Evolutionary conservation across 1,284 basidiomycete species (phyloP).

Genomic region (Leucoagaricus sp.): DNA sequence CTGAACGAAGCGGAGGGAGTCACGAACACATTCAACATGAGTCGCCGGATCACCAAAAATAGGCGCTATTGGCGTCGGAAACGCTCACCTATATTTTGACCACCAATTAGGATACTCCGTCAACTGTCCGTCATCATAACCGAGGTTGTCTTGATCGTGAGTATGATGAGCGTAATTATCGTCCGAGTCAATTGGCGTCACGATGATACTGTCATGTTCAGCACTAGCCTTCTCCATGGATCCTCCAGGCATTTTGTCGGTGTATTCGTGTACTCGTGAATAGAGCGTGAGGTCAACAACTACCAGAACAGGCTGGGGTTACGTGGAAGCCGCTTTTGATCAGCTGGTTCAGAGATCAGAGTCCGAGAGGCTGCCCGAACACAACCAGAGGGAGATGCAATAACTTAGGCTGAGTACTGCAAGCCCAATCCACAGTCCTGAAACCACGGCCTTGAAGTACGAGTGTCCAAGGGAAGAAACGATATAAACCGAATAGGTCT

Average conservation of each 20-base stretch:
- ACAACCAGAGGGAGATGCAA: too few relatives aligned
- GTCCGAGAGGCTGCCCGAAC: too few relatives aligned
- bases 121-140: slow-evolving; percentile 18
- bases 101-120: slow-evolving; percentile 51
- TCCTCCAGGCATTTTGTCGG: slow-evolving; percentile 9
- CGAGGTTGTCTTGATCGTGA: background rate
- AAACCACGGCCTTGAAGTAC: background rate
- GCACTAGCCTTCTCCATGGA: slow-evolving; percentile 6
- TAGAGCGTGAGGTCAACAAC: background rate
- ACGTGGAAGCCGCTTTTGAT: background rate
- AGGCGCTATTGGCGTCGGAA: background rate
- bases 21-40: background rate
- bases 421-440: background rate
- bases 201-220: background rate
- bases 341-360: background rate
- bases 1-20: background rate
- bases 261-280: background rate
- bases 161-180: background rate
- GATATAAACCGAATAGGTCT: background rate
- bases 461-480: background rate
- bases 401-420: background rate
- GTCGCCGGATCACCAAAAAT: background rate
- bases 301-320: background rate
- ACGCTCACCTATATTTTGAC: slow-evolving; percentile 57
- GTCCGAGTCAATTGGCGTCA: background rate